Evolutionary conservation across 371 early-diverging fungal species (phyloP), one percentile per base, ranked within the genome.

Genomic region (Thermomucor indicae-seudaticae): DNA sequence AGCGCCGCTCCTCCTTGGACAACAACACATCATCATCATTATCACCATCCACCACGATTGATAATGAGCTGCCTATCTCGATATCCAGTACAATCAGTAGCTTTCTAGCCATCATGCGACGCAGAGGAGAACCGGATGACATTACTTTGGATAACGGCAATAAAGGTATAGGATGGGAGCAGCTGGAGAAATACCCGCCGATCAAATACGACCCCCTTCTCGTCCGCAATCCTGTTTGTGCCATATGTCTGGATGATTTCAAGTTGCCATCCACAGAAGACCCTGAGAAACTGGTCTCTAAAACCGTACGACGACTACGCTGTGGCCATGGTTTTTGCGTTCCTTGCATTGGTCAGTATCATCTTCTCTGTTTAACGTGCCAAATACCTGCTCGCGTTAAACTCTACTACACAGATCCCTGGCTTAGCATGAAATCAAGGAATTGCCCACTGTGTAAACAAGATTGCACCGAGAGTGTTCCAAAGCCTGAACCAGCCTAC

Each of bases 231-330:
- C 29, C 43, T 19, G 47, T 43, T 1, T 57, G 58, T 31, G 52
- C 58, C n/a, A 51, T 57, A 20, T 57, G 58, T 27, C 37, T 51
- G 7, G 58, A 57, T 2, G 51, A 57, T 17, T 57, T 57, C n/a
- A 24, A 7, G 25, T 7, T 19, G 6, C 24, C 2, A 27, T 25
- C 25, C n/a, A n/a, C n/a, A 35, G 20, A 32, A 35, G 16, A 31
- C 3, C 28, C n/a, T n/a, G n/a, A n/a, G n/a, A n/a, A n/a, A n/a
- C n/a, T n/a, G n/a, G n/a, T n/a, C n/a, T n/a, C 14, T 31, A 43
- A 35, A 14, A 28, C 48, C n/a, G 11, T 55, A 16, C 48, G 55
- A 16, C 27, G 31, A 10, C 37, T 48, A 1, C 20, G 32, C 17
- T 55, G 55, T 27, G 43, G 43, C 0, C 55, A 55, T 48, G 55